phyloP scores from a whole-genome alignment of 495 filamentous ascomycete species.

The Penicillium paxilli region DNA sequence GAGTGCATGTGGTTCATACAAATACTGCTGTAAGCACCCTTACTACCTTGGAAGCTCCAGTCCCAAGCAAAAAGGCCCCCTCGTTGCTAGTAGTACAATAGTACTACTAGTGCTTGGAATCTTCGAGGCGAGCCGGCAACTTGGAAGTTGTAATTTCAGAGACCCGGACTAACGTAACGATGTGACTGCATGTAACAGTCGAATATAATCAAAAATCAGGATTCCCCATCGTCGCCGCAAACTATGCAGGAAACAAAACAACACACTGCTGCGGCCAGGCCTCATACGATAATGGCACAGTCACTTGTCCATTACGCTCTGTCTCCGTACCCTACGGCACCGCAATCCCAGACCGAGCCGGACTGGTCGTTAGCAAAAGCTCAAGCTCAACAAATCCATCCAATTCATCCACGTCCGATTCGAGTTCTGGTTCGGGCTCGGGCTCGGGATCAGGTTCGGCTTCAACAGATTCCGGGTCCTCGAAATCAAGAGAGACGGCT shows the following conservation, averaged over 20 bases:
- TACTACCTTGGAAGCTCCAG: too few species aligned
- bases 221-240: slow-evolving; percentile 7
- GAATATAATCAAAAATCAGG: slow-evolving; percentile 3
- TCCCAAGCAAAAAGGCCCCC: too few species aligned
- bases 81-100: too few species aligned
- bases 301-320: background rate
- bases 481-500: background rate
- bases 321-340: slow-evolving; percentile 5
- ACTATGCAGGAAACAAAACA: slow-evolving; percentile 5
- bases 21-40: slow-evolving; percentile 4
- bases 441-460: background rate
- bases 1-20: slow-evolving; percentile 10
- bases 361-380: background rate
- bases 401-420: background rate
- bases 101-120: too few species aligned
- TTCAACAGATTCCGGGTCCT: too few species aligned
- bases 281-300: background rate
- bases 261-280: slow-evolving; percentile 6
- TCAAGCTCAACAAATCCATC: background rate
- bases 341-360: slow-evolving; percentile 6
- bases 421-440: background rate
- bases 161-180: too few species aligned
- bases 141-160: too few species aligned
- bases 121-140: too few species aligned
- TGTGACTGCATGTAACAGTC: too few species aligned